Conservation (phyloP, 169 alveolate genomes). For the Plasmodium inui region DNA sequence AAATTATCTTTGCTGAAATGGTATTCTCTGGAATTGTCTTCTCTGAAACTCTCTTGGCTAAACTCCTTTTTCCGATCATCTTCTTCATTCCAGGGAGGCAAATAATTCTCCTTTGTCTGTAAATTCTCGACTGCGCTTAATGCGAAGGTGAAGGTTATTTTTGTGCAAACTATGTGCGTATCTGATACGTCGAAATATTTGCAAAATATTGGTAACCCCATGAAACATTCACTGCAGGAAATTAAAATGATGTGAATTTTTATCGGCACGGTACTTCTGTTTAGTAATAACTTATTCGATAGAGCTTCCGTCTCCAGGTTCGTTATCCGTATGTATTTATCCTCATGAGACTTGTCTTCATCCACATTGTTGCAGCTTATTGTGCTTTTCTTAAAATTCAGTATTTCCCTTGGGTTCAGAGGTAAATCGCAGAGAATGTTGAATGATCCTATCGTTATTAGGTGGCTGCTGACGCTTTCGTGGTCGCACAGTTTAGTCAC, state of each 20-base stretch:
- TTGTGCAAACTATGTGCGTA: slow-evolving; percentile 57
- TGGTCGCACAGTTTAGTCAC: slow-evolving; percentile 24
- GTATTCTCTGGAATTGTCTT: neutral
- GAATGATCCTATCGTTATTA: slow-evolving; percentile 54
- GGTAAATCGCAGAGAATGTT: slow-evolving; percentile 70
- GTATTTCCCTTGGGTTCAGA: slow-evolving; percentile 22
- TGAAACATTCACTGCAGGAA: slow-evolving; percentile 53
- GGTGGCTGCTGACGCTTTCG: slow-evolving; percentile 57
- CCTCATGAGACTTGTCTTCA: neutral
- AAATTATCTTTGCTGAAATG: neutral
- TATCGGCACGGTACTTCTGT: slow-evolving; percentile 57
- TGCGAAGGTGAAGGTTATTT: slow-evolving; percentile 35
- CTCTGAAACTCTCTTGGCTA: neutral
- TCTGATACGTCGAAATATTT: slow-evolving; percentile 62
- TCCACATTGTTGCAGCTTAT: neutral
- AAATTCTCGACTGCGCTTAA: slow-evolving; percentile 49
- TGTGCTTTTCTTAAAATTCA: slow-evolving; percentile 30
- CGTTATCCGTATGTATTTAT: slow-evolving; percentile 24
- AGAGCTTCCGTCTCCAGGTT: slow-evolving; percentile 13
- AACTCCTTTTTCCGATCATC: neutral
- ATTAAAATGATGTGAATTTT: slow-evolving; percentile 72
- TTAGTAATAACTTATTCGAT: slow-evolving; percentile 39
- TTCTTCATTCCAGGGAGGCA: slow-evolving; percentile 57
- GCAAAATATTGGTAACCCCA: slow-evolving; percentile 73
- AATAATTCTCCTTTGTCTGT: slow-evolving; percentile 46